phyloP scores from a whole-genome alignment of 176 grass and related monocot species.

The Hordeum vulgare region MorexV3_pseudomolecules_assembly NC_058523.1:129063575-129064074 shows the following conservation, averaged over 20 bases:
- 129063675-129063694: background rate
- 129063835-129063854: background rate
- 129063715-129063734: background rate
- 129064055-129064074: background rate
- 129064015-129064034: background rate
- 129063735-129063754: background rate
- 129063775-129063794: background rate
- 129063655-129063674: background rate
- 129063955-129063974: conserved; percentile 27
- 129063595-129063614: background rate
- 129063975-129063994: background rate
- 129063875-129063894: conserved; percentile 17
- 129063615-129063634: background rate
- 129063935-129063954: conserved; percentile 63
- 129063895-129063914: conserved; percentile 51
- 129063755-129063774: background rate
- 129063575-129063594: background rate
- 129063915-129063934: conserved; percentile 31
- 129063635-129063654: background rate
- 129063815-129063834: background rate
- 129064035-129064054: conserved; percentile 23
- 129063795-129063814: background rate
- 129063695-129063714: background rate
- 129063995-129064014: background rate
- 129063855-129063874: background rate